Base-by-base conservation (phyloP, 768 basidiomycete species). In the Calocybe cyanea region DNA sequence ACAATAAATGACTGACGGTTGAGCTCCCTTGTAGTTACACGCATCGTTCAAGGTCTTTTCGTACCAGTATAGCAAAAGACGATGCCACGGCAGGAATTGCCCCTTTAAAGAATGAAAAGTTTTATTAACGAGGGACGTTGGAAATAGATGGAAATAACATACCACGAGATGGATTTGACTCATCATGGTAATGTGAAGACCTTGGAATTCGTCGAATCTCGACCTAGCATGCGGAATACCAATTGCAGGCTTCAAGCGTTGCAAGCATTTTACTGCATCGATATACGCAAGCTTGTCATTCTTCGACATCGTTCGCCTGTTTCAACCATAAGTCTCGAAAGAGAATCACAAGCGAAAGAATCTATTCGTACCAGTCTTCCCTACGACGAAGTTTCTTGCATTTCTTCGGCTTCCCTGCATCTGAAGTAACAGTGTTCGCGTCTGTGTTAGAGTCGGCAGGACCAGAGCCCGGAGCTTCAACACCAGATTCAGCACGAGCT, bases 31-130 rank as follows among this genome's bases (percentile, higher is more conserved):
- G 41, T 65, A 71, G 3, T 56, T 62, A 48, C 69, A 71, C 43
- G 69, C 65, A 13, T 62, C 42, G 0, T 64, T 61, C 25, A 71
- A 50, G 3, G 67, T 61, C 0, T 18, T 58, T 38, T 70, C 69
- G 43, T 63, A 67, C 11, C 55, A 10, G n/a, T 56, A 52, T 8
- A 68, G 19, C 43, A 60, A 57, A 7, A 59, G 56, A 24, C 69
- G 61, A 46, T 71, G 69, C 68, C 68, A 71, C 0, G 66, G 65
- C 2, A 69, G 48, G 44, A 70, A 67, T 17, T 67, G 59, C 8
- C 65, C 68, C 25, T 28, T 28, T 5, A 35, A 35, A 5, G 14
- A 6, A 35, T 6, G 6, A 11, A 6, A 6, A 28, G 5, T 28
- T n/a, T n/a, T n/a, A n/a, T n/a, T n/a, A n/a, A n/a, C n/a, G n/a